Evolutionary conservation across 1,284 basidiomycete species (phyloP), one percentile per base, ranked within the genome.

Genomic region (Cryptococcus amylolentus): DNA sequence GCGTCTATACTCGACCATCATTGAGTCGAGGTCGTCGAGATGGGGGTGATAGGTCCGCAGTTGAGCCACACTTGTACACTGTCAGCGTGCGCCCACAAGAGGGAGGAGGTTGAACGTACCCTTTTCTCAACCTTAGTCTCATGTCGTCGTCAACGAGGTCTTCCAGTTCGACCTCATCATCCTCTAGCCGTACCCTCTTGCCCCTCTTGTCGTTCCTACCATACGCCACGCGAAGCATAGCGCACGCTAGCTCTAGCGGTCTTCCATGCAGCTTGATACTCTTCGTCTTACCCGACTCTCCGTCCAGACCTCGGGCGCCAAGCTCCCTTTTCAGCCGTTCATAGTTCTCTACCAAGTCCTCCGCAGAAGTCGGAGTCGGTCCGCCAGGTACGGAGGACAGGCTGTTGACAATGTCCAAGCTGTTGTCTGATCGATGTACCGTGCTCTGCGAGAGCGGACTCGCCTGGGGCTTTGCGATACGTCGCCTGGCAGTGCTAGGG

Each of bases 21-120:
- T 55, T 16, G 57, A 52, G 9, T 56, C 26, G 2, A 76, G 47
- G 26, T 63, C 49, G 10, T 73, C 70, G 39, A 76, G 62, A 48
- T 73, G 72, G 4, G 72, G 71, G 49, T 76, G 73, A 14, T 63
- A 68, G 13, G 67, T 65, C 14, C 63, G 61, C 13, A 76, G 58
- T 51, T 69, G 65, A 3, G 61, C 41, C 35, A 64, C 66, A 16
- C 69, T 71, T 43, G 26, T 28, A 45, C 18, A 26, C 9, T 3
- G 18, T 23, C 23, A 49, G 31, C 16, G 39, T 61, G 10, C 58
- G 51, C 14, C n/a, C 27, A 18, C 35, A 52, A 8, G 10, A 58
- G 31, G 54, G 27, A 56, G 44, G 28, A 40, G 13, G 27, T 6
- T 13, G 6, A 27, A 59, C 66, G 49, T 50, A 72, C 57, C 71